Percentiles rank a stretch among this genome's conserved stretches.
Conservation (phyloP, 2,329 filamentous ascomycete genomes). For the Fusarium dlaminii region DNA sequence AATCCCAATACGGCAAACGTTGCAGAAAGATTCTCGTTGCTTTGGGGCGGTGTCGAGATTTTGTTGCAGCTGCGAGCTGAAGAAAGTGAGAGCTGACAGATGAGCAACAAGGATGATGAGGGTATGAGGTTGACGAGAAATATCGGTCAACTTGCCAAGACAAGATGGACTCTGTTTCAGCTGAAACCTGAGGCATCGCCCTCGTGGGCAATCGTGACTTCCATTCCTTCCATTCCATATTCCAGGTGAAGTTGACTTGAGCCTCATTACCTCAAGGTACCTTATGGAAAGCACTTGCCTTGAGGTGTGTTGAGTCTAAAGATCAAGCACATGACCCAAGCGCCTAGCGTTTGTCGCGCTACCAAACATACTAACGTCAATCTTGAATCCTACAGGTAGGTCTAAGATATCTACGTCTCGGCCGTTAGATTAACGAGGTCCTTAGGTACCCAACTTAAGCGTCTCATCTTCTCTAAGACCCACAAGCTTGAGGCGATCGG, state of each 20-base stretch:
- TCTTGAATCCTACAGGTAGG: background rate
- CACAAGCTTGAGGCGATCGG: background rate
- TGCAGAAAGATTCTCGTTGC: slow-evolving; percentile 34
- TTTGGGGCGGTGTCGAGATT: slow-evolving; percentile 18
- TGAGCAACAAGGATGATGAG: slow-evolving; percentile 15
- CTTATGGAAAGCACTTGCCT: background rate
- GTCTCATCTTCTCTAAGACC: background rate
- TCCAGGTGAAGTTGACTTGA: background rate
- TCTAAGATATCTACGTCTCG: background rate
- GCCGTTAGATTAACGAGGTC: background rate
- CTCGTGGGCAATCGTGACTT: background rate
- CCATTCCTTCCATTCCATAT: slow-evolving; percentile 8
- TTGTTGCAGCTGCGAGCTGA: slow-evolving; percentile 9
- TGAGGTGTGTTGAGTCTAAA: background rate
- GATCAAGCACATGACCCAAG: slow-evolving; percentile 22
- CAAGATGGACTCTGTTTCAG: slow-evolving; percentile 11
- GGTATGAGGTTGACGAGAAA: slow-evolving; percentile 9
- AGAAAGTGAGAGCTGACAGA: slow-evolving; percentile 26
- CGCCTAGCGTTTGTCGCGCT: slow-evolving; percentile 34
- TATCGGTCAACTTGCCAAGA: slow-evolving; percentile 10
- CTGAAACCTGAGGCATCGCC: slow-evolving; percentile 15
- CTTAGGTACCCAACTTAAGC: background rate
- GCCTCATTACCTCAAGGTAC: background rate
- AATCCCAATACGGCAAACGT: slow-evolving; percentile 29
- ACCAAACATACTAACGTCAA: background rate